Evolutionary conservation across 2,329 filamentous ascomycete genomes (phyloP), one percentile per base, ranked within the genome.

Genomic region (Curvularia verruculosa): DNA sequence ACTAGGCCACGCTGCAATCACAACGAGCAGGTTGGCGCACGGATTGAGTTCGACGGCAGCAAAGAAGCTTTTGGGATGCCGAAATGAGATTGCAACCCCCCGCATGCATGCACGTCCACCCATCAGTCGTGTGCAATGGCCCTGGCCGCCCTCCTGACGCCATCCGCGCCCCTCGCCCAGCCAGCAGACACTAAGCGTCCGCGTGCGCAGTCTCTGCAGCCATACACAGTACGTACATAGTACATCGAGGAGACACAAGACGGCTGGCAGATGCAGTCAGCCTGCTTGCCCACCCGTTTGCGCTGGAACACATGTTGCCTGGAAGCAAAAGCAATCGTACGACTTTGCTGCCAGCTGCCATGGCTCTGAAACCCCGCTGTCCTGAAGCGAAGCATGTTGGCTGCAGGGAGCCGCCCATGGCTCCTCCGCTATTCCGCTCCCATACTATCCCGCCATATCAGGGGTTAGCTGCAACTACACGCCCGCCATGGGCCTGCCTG

Each of bases 401-500:
- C 55, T 58, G 55, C 55, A 58, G 55, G 55, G 55, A 50, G 55
- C 55, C 55, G 55, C 55, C 52, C 44, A 58, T 58, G 34, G 50
- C 29, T 44, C 50, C 24, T 21, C 44, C 29, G 36, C 54, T 54
- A 53, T 29, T 29, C 23, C 37, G 34, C 45, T 28, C 21, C 18
- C 18, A 21, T 18, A 12, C 31, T 34, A 37, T 13, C 40, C 12
- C 26, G 15, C 26, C n/a, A 48, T 29, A 44, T 43, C 40, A 43
- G 40, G 40, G 40, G 40, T 7, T 8, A 6, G 24, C n/a, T 31
- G 29, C 23, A 29, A 10, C 46, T 19, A 36, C 21, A 31, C 34
- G 15, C 29, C 15, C 31, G 13, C 12, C 46, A 39, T 39, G 23
- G 24, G 26, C 26, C 26, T 29, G 12, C 19, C 46, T 29, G 47